phyloP scores from a whole-genome alignment of 495 filamentous ascomycete genomes.

The Neurospora terricola region DNA sequence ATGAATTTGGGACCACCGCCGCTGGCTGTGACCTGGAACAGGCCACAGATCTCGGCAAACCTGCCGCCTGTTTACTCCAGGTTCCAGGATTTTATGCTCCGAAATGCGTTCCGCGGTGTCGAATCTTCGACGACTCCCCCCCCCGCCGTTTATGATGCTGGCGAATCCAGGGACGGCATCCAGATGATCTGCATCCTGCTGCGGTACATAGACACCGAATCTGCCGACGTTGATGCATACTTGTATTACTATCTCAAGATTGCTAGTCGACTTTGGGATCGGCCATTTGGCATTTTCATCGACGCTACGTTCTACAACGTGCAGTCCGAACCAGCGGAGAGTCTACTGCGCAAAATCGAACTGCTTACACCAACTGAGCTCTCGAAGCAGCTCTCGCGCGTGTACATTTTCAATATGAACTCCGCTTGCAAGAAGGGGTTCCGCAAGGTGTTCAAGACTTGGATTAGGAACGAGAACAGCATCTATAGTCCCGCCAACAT shows the following conservation, averaged over 20 bases:
- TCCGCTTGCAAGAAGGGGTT: conserved; percentile 54
- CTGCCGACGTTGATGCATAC: conserved; percentile 49
- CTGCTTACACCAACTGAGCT: conserved; percentile 49
- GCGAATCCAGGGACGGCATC: conserved; percentile 57
- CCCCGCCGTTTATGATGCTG: conserved; percentile 56
- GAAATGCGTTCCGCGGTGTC: conserved; percentile 50
- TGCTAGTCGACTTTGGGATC: conserved; percentile 56
- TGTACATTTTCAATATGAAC: conserved; percentile 64
- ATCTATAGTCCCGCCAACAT: conserved; percentile 50
- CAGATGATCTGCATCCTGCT: conserved; percentile 58
- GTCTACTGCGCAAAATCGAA: conserved; percentile 46
- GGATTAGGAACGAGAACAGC: conserved; percentile 43
- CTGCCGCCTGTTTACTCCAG: conserved; percentile 50
- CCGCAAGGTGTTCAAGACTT: conserved; percentile 44
- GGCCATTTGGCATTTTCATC: conserved; percentile 52
- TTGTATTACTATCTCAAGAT: conserved; percentile 59
- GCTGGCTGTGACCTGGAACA: conserved; percentile 53
- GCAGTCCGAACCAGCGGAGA: conserved; percentile 50
- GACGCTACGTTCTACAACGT: conserved; percentile 57
- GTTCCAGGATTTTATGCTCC: conserved; percentile 62
- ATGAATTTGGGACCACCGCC: conserved; percentile 53
- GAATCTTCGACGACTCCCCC: conserved; percentile 46
- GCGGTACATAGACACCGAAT: conserved; percentile 50
- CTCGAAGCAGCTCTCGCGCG: conserved; percentile 40
- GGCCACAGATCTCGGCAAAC: conserved; percentile 48